Percentiles rank a stretch among this genome's conserved stretches.
Conservation (phyloP, 768 basidiomycete species). For the Nidularia pulvinata region DNA sequence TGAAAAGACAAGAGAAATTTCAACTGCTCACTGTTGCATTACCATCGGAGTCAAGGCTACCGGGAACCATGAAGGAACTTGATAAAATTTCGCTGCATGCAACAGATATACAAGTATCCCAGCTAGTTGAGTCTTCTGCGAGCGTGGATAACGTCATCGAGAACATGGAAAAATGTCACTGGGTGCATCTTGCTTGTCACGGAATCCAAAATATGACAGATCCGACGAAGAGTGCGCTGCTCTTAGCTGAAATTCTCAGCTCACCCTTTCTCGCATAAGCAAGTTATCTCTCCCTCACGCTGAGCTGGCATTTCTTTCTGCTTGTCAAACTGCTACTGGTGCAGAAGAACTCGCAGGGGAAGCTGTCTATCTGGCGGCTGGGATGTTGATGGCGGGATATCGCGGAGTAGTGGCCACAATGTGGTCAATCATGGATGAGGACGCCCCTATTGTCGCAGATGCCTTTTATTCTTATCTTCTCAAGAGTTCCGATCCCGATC, state of each 20-base stretch:
- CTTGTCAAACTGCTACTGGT: constrained; percentile 38
- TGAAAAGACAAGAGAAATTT: neutral
- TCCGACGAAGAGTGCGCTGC: constrained; percentile 20
- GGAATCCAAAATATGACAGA: constrained; percentile 19
- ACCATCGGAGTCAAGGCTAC: neutral
- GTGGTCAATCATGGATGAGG: constrained; percentile 36
- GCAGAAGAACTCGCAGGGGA: constrained; percentile 16
- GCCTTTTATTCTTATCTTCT: constrained; percentile 26
- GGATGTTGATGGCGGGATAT: constrained; percentile 29
- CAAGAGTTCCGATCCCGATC: neutral
- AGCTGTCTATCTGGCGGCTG: constrained; percentile 32
- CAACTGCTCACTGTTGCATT: neutral
- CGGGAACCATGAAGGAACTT: neutral
- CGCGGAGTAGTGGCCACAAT: constrained; percentile 36
- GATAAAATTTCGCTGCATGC: neutral
- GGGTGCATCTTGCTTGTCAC: constrained; percentile 34
- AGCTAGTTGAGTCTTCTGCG: constrained; percentile 5
- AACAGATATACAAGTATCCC: too few species aligned
- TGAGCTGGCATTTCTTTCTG: constrained; percentile 38
- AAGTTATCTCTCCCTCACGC: constrained; percentile 10
- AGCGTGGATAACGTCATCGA: constrained; percentile 4
- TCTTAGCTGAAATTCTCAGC: constrained; percentile 11
- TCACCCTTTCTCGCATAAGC: constrained; percentile 16
- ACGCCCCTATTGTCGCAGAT: constrained; percentile 25
- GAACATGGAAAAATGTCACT: constrained; percentile 2